Conservation (phyloP, 768 basidiomycete genomes). For the Suillus bovinus region DNA sequence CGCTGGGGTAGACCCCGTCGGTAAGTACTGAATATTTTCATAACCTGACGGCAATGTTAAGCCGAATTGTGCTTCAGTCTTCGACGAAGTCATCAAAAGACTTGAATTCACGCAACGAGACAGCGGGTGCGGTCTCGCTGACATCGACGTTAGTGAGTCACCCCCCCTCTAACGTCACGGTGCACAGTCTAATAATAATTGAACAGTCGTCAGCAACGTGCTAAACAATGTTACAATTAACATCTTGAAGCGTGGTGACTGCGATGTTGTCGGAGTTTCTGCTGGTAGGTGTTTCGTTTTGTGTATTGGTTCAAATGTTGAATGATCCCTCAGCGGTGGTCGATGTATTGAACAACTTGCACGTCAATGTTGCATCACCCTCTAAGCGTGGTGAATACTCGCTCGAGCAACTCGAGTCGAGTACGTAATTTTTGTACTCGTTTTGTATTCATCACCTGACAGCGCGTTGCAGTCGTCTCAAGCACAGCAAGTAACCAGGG, state of each 20-base stretch:
- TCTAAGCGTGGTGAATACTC: neutral
- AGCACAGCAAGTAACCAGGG: no score
- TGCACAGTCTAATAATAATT: neutral
- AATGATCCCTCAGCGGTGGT: neutral
- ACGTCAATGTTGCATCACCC: neutral
- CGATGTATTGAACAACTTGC: neutral
- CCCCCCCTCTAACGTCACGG: accelerated
- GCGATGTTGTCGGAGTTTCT: neutral
- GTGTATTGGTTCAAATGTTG: neutral
- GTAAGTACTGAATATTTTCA: neutral
- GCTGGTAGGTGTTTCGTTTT: neutral
- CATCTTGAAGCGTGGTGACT: no score
- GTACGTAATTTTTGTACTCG: neutral
- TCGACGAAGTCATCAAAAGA: neutral
- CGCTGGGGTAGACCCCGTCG: neutral
- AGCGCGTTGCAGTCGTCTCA: accelerated
- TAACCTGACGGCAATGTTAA: neutral
- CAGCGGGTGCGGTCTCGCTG: neutral
- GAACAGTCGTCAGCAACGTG: neutral
- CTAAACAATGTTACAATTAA: neutral
- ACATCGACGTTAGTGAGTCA: neutral
- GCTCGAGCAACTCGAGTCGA: neutral
- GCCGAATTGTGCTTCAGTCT: neutral
- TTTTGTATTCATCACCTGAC: neutral
- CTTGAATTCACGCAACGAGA: neutral